Evolutionary conservation across 768 basidiomycete genomes (phyloP).

Genomic region (Pleurotus ostreatus): DNA sequence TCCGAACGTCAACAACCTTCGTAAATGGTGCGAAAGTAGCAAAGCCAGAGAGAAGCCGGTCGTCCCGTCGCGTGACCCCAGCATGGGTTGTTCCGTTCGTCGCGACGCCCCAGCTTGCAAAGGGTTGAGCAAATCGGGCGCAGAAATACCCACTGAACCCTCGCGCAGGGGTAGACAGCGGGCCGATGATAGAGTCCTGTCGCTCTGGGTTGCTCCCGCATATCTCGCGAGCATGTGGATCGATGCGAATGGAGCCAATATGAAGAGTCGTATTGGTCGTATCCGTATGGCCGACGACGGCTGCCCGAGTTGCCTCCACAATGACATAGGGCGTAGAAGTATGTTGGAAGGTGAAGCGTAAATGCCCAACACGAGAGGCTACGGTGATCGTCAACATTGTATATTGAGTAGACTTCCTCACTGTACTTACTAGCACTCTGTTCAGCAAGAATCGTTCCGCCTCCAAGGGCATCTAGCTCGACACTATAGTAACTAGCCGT

Average conservation of each 20-base stretch:
- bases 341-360: constrained; percentile 51
- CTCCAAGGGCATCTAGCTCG: constrained; percentile 37
- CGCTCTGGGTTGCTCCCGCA: constrained; percentile 56
- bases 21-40: constrained; percentile 27
- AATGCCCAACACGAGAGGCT: constrained; percentile 65
- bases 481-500: constrained; percentile 47
- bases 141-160: constrained; percentile 39
- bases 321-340: constrained; percentile 42
- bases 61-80: constrained; percentile 21
- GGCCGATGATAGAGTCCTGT: constrained; percentile 56
- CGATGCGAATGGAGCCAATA: constrained; percentile 40
- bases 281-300: constrained; percentile 38
- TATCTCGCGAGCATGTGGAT: constrained; percentile 41
- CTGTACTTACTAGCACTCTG: constrained; percentile 43
- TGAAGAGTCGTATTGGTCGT: constrained; percentile 35
- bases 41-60: constrained; percentile 38
- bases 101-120: constrained; percentile 39
- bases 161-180: constrained; percentile 27
- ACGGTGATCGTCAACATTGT: neutral
- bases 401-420: neutral
- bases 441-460: constrained; percentile 41
- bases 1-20: constrained; percentile 38
- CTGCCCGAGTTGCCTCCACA: constrained; percentile 52
- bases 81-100: constrained; percentile 31
- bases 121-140: constrained; percentile 42